Base-by-base conservation (phyloP, 306 rosid species). In the Quercus engelmannii region DNA sequence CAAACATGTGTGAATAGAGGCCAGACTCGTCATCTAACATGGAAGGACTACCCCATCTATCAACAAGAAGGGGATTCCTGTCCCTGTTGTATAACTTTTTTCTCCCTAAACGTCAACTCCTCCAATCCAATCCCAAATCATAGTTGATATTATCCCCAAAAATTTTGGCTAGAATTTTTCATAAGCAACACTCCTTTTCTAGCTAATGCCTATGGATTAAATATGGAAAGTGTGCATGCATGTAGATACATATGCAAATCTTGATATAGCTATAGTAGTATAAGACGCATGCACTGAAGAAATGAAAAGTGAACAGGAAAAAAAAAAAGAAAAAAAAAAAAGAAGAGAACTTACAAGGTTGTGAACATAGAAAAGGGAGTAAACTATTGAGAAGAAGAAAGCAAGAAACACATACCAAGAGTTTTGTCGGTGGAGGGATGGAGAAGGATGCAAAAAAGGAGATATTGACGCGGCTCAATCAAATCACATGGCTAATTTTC, bases 391-490 rank as follows among this genome's bases (percentile, higher is more conserved):
- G 5, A 59, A 20, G 41, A 6, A 33, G 69, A 1, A 72, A 20
- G 59, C 58, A 38, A 41, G 17, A 68, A 64, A 12, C 20, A 74
- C 83, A 46, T 84, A 86, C 91, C 84, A 41, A 76, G 46, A 31
- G 51, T n/a, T 26, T 17, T 68, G 72, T 68, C 35, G 51, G 76
- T 49, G 7, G 62, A 59, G 28, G 59, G 54, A n/a, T 69, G 83
- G 77, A 70, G 62, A 84, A 67, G 61, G 74, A 79, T 82, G 84
- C 70, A 72, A 82, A 82, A 79, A 82, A 79, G 82, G 88, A 92
- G 97, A 92, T 92, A 92, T 92, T 92, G 96, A 86, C 93, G 93
- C 97, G 96, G 95, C 97, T 92, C 97, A 92, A 90, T 92, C 83
- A 89, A 83, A 90, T 18, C 81, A 86, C 86, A 85, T 67, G 87